phyloP scores from a whole-genome alignment of 2,329 filamentous ascomycete species.

The Tolypocladium tundrense region DNA sequence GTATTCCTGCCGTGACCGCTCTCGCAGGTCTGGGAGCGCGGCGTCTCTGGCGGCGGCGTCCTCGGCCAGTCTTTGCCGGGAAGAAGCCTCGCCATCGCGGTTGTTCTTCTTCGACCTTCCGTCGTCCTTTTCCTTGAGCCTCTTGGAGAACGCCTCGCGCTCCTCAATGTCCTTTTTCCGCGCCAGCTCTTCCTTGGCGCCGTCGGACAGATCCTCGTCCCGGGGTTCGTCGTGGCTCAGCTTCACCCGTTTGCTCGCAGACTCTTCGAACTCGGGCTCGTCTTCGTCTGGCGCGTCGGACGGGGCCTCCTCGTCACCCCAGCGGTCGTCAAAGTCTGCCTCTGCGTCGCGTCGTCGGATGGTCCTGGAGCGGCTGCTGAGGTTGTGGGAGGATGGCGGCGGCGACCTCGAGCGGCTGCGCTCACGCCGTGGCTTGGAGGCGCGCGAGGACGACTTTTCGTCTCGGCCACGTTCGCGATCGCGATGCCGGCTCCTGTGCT shows the following conservation, averaged over 20 bases:
- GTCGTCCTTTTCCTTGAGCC: slow-evolving; percentile 62
- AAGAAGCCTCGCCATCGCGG: slow-evolving; percentile 45
- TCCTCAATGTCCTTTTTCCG: slow-evolving; percentile 61
- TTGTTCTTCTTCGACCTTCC: slow-evolving; percentile 59
- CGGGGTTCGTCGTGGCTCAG: slow-evolving; percentile 43
- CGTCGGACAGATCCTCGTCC: slow-evolving; percentile 46
- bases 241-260: slow-evolving; percentile 61
- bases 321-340: slow-evolving; percentile 61
- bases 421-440: slow-evolving; percentile 16
- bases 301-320: slow-evolving; percentile 64
- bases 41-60: slow-evolving; percentile 57
- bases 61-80: slow-evolving; percentile 36
- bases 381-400: slow-evolving; percentile 12
- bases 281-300: slow-evolving; percentile 30
- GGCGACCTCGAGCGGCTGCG: slow-evolving; percentile 24
- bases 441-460: slow-evolving; percentile 17
- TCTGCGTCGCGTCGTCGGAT: slow-evolving; percentile 30
- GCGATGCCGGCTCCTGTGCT: slow-evolving; percentile 29
- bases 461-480: slow-evolving; percentile 20
- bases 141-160: slow-evolving; percentile 68
- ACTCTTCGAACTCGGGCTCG: slow-evolving; percentile 54
- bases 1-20: slow-evolving; percentile 84
- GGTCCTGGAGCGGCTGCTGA: slow-evolving; percentile 25
- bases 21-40: slow-evolving; percentile 69
- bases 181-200: slow-evolving; percentile 45